A percentile compares a stretch with the other conserved stretches of the same genome.
phyloP scores from a whole-genome alignment of 2,329 filamentous ascomycete genomes.

The Trichoderma arundinaceum region DNA sequence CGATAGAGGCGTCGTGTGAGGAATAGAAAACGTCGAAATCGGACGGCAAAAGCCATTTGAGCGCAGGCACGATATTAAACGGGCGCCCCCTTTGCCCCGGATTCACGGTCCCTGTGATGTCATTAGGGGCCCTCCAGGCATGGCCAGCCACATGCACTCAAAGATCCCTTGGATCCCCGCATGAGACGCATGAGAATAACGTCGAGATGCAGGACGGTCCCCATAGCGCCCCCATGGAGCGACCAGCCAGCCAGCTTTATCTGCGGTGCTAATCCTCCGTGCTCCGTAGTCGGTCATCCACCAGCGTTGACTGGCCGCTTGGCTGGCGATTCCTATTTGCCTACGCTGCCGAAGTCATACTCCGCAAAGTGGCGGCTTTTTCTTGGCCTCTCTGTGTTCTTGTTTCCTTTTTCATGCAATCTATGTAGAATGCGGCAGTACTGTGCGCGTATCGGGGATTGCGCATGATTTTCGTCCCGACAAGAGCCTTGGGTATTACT shows the following conservation, averaged over 20 bases:
- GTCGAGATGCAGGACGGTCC: constrained; percentile 22
- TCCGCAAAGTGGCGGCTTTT: background rate
- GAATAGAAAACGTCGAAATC: too few relatives aligned
- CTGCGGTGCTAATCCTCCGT: background rate
- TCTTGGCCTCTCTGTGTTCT: background rate
- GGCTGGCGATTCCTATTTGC: too few relatives aligned
- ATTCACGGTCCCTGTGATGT: constrained; percentile 29
- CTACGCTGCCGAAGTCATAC: too few relatives aligned
- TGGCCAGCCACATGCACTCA: constrained; percentile 16
- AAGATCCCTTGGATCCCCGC: constrained; percentile 19
- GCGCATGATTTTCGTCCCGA: constrained; percentile 14
- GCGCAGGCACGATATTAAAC: background rate
- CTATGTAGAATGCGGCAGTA: background rate
- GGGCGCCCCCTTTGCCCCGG: constrained; percentile 22
- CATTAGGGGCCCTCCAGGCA: constrained; percentile 14
- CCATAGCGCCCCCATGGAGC: background rate
- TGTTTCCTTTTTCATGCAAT: background rate
- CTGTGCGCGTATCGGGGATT: background rate
- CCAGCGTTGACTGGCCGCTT: too few relatives aligned
- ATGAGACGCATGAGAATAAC: background rate
- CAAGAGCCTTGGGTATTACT: constrained; percentile 2
- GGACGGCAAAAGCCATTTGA: background rate
- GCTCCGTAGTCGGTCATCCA: background rate
- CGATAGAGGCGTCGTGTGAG: too few relatives aligned
- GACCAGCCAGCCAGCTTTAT: background rate